Conservation (phyloP, 148 eudicot genomes). For the Camellia sinensis region DNA sequence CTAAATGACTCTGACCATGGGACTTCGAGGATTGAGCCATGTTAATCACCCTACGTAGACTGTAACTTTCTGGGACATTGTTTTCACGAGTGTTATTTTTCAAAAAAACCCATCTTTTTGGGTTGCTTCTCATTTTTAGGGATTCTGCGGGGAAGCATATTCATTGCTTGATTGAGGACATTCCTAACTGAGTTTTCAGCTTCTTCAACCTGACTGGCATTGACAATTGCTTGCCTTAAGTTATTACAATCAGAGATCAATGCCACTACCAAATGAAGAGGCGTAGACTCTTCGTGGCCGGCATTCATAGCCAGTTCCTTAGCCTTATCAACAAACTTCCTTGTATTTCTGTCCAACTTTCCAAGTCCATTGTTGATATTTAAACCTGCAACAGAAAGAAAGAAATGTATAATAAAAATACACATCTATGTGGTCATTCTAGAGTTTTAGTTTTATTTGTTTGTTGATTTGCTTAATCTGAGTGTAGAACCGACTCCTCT, state of each 20-base stretch:
- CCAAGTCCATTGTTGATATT: slow-evolving; percentile 53
- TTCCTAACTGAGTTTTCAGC: slow-evolving; percentile 52
- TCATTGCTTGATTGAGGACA: slow-evolving; percentile 56
- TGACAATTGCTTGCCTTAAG: no score
- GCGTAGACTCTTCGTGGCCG: slow-evolving; percentile 74
- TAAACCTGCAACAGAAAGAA: neutral
- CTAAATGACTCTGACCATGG: no score
- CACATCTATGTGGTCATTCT: no score
- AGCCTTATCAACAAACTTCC: slow-evolving; percentile 56
- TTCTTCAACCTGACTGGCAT: slow-evolving; percentile 56
- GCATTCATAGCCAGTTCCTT: slow-evolving; percentile 56
- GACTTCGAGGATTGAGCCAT: no score
- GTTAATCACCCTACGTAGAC: no score
- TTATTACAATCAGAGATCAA: slow-evolving; percentile 60
- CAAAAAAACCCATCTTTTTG: no score
- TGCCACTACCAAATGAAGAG: slow-evolving; percentile 57
- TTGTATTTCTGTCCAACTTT: slow-evolving; percentile 72
- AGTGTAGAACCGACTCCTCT: no score
- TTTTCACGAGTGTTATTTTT: no score
- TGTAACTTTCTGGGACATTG: no score
- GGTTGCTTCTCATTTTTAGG: no score
- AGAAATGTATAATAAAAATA: neutral
- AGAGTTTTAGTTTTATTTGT: no score
- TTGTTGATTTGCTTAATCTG: no score
- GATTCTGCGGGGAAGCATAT: slow-evolving; percentile 56